Conservation (phyloP, 2,329 filamentous ascomycete species). For the Penicillium sp. region DNA sequence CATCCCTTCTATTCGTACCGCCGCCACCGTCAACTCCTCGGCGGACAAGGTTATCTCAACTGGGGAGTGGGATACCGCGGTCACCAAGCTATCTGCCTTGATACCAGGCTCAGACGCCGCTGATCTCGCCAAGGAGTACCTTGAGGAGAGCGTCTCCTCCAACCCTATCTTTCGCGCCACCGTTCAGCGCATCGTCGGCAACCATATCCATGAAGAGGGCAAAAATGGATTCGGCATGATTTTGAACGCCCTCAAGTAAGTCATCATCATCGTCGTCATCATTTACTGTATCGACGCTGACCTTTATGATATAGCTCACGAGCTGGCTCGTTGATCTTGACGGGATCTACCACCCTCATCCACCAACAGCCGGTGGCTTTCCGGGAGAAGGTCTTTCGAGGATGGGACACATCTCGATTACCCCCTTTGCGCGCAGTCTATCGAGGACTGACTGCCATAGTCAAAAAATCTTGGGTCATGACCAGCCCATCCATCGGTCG, state of each 20-base stretch:
- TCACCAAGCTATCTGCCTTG: slow-evolving; percentile 31
- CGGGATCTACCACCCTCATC: slow-evolving; percentile 60
- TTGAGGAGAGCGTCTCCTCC: slow-evolving; percentile 53
- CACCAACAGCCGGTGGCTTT: slow-evolving; percentile 57
- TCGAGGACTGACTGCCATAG: slow-evolving; percentile 53
- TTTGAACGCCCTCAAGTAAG: slow-evolving; percentile 58
- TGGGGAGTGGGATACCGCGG: slow-evolving; percentile 46
- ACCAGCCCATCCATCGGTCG: slow-evolving; percentile 55
- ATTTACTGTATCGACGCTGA: not conserved
- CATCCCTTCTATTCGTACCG: slow-evolving; percentile 57
- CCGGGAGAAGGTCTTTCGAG: slow-evolving; percentile 58
- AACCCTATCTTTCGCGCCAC: slow-evolving; percentile 55
- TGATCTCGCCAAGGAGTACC: slow-evolving; percentile 48
- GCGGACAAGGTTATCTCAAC: slow-evolving; percentile 45
- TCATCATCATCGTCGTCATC: not conserved
- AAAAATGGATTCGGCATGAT: slow-evolving; percentile 56
- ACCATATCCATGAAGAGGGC: slow-evolving; percentile 54
- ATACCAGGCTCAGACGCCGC: slow-evolving; percentile 39
- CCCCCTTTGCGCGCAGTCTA: slow-evolving; percentile 56
- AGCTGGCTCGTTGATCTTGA: slow-evolving; percentile 60
- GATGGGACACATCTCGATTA: slow-evolving; percentile 59
- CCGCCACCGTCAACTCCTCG: slow-evolving; percentile 36
- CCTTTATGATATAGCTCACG: slow-evolving; percentile 49
- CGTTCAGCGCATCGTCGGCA: slow-evolving; percentile 53
- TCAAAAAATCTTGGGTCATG: slow-evolving; percentile 58